Evolutionary conservation across 495 filamentous ascomycete genomes (phyloP), one percentile per base, ranked within the genome.

Genomic region (Annulohypoxylon nitens): DNA sequence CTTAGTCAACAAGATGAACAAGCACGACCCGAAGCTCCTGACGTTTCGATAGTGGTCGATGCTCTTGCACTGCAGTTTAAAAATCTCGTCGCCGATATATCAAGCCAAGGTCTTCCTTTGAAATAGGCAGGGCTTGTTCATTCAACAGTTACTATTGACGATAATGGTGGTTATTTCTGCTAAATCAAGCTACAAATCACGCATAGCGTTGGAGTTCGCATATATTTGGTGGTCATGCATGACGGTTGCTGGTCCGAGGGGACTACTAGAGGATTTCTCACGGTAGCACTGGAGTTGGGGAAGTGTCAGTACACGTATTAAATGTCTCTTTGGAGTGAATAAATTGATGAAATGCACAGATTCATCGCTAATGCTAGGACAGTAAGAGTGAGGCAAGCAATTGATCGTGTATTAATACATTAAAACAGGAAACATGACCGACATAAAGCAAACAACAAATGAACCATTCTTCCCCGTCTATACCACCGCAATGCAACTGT

Each of bases 11-110:
- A 71, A 58, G 70, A 64, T 25, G 70, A 75, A 23, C 76, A 51
- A 50, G 66, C 70, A 3, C 65, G 58, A 18, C 76, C 77, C 34
- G 51, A 60, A 4, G 43, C 79, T 45, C 83, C 84, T 8, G 80
- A 84, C 57, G 79, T 83, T 10, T 76, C 71, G 0, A 51, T 66
- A 8, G 83, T 86, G 47, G 73, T 85, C 2, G 76, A 79, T 43
- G 72, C 77, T 7, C 67, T 85, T 58, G 80, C 81, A 1, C 53
- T 57, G 9, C 71, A 71, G 34, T 86, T 86, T 61, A 73, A 67
- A 41, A 64, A 18, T 8, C 67, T 84, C 57, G 73, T 83, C 7
- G 74, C 66, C 1, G 53, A 74, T 51, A 75, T 80, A 26, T 61
- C 77, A 50, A 55, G 23, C 20, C 55, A 61, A 36, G 64, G 51